Evolutionary conservation across 441 rosid genomes (phyloP).

Genomic region (Populus hybrid): DNA sequence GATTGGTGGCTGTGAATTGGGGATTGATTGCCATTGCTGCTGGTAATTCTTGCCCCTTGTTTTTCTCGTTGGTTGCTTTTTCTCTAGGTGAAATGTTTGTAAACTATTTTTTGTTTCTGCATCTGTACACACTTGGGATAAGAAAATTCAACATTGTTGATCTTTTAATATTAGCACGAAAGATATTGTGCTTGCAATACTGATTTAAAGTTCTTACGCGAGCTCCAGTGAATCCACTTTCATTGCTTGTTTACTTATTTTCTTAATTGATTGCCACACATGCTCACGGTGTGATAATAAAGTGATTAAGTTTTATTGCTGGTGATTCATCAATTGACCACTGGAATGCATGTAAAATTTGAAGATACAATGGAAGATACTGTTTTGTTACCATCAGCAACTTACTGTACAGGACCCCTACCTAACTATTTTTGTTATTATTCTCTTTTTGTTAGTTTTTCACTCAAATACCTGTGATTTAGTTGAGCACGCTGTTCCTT

Average conservation of each 20-base stretch:
- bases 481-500: background rate
- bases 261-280: background rate
- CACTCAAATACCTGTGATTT: background rate
- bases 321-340: background rate
- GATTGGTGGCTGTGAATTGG: conserved; percentile 15
- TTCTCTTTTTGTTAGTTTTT: background rate
- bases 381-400: background rate
- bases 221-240: background rate
- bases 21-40: background rate
- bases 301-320: background rate
- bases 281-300: background rate
- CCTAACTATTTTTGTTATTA: background rate
- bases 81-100: background rate
- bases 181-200: background rate
- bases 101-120: background rate
- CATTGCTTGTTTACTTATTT: background rate
- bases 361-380: background rate
- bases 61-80: background rate
- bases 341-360: background rate
- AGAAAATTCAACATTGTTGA: background rate
- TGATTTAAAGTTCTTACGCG: background rate
- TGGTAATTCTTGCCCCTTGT: conserved; percentile 1
- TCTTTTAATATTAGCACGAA: conserved; percentile 3
- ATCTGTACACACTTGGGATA: background rate
- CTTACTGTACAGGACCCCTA: background rate